Conservation (phyloP, 306 rosid species). For the Prosopis cineraria region DNA sequence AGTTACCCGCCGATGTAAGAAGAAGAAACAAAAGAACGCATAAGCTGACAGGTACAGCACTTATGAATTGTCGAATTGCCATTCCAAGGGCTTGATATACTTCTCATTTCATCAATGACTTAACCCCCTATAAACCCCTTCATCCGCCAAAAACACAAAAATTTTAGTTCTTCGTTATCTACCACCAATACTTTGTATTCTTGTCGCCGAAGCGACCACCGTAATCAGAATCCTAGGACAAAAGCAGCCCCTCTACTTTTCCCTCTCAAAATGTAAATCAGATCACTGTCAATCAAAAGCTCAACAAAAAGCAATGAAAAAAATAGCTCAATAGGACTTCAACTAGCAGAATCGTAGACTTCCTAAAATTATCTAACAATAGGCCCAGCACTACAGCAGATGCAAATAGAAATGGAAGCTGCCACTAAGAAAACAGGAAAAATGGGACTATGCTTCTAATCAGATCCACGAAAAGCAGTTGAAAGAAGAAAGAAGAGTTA, state of each 20-base stretch:
- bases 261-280: slow-evolving; percentile 35
- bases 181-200: slow-evolving; percentile 34
- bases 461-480: slow-evolving; percentile 58
- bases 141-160: slow-evolving; percentile 21
- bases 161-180: slow-evolving; percentile 29
- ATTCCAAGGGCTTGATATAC: slow-evolving; percentile 47
- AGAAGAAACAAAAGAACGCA: slow-evolving; percentile 60
- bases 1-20: slow-evolving; percentile 42
- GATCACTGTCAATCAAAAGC: slow-evolving; percentile 29
- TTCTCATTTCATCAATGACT: slow-evolving; percentile 55
- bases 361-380: not conserved
- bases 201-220: slow-evolving; percentile 29
- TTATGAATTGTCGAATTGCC: slow-evolving; percentile 51
- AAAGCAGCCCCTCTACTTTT: slow-evolving; percentile 22
- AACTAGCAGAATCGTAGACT: slow-evolving; percentile 23
- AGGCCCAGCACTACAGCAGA: not conserved
- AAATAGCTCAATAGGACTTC: slow-evolving; percentile 33
- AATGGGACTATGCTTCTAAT: slow-evolving; percentile 32
- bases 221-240: slow-evolving; percentile 27
- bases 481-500: slow-evolving; percentile 33
- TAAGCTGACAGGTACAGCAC: slow-evolving; percentile 52
- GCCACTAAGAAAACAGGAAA: slow-evolving; percentile 8
- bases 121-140: slow-evolving; percentile 42
- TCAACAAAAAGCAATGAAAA: slow-evolving; percentile 8
- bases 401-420: slow-evolving; percentile 30